Conservation (phyloP, 352 stramenopile species). For the Phytophthora melonis region DNA sequence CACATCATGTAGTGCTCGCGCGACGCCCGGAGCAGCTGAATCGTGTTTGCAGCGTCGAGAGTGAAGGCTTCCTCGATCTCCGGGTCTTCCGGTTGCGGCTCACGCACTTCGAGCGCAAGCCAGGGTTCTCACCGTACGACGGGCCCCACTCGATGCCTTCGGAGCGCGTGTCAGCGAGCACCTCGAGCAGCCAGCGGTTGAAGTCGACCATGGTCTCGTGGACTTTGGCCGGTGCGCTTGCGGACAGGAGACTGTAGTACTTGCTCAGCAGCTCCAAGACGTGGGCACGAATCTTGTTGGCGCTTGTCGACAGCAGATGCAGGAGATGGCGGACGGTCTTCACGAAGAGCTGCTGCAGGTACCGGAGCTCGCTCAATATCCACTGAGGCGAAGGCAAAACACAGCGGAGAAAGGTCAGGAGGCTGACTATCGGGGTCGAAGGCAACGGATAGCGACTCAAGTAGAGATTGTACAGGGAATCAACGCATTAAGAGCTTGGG, state of each 20-base stretch:
- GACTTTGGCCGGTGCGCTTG: slow-evolving; percentile 16
- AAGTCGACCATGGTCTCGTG: slow-evolving; percentile 39
- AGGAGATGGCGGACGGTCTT: slow-evolving; percentile 33
- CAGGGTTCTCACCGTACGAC: slow-evolving; percentile 28
- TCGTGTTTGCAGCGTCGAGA: slow-evolving; percentile 20
- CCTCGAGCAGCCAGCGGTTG: slow-evolving; percentile 41
- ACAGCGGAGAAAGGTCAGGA: slow-evolving; percentile 23
- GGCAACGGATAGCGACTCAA: too few species aligned
- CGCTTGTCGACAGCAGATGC: slow-evolving; percentile 20
- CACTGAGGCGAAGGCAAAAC: slow-evolving; percentile 9
- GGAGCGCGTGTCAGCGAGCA: slow-evolving; percentile 30
- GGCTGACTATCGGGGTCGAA: not conserved
- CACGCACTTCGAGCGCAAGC: slow-evolving; percentile 30
- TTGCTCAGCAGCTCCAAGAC: slow-evolving; percentile 24
- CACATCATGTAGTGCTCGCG: slow-evolving; percentile 42
- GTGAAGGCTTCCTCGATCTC: slow-evolving; percentile 14
- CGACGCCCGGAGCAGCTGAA: slow-evolving; percentile 34
- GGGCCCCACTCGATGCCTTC: slow-evolving; percentile 32
- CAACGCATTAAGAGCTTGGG: not conserved
- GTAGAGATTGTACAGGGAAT: not conserved
- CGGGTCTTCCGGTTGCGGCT: slow-evolving; percentile 19
- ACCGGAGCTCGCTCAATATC: slow-evolving; percentile 29
- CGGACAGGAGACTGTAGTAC: slow-evolving; percentile 27
- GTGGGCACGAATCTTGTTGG: slow-evolving; percentile 10
- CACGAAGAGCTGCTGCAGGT: slow-evolving; percentile 29